phyloP scores from a whole-genome alignment of 345 rosid genomes.

The Pistacia integerrima region DNA sequence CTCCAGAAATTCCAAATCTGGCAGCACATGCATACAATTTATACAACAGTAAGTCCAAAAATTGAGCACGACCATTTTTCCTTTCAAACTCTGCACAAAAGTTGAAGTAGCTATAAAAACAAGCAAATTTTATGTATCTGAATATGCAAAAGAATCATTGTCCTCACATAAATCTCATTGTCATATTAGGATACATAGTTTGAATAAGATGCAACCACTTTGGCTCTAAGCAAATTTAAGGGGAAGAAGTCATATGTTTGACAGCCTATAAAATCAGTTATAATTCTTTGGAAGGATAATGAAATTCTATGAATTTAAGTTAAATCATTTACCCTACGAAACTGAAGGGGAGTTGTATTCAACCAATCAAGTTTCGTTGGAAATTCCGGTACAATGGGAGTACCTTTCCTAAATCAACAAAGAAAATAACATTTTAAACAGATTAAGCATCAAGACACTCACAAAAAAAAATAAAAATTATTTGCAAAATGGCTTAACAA shows the following conservation, averaged over 20 bases:
- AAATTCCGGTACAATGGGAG: slow-evolving; percentile 79
- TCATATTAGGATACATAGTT: neutral
- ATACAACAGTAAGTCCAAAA: too few relatives aligned
- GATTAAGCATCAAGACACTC: slow-evolving; percentile 8
- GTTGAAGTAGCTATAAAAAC: too few relatives aligned
- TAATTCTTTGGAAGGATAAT: neutral
- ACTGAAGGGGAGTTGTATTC: slow-evolving; percentile 65
- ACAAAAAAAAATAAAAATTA: neutral
- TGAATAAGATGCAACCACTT: neutral
- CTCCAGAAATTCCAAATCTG: slow-evolving; percentile 52
- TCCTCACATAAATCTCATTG: too few relatives aligned
- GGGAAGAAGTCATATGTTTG: neutral
- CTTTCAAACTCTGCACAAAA: too few relatives aligned
- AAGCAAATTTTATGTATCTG: neutral
- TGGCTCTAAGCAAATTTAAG: too few relatives aligned
- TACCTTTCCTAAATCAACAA: slow-evolving; percentile 51
- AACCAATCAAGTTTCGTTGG: slow-evolving; percentile 46
- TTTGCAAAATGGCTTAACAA: neutral
- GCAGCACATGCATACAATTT: too few relatives aligned
- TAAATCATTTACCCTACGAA: slow-evolving; percentile 54
- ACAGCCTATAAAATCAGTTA: neutral
- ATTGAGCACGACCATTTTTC: too few relatives aligned
- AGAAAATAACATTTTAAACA: slow-evolving; percentile 12
- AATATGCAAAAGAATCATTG: neutral
- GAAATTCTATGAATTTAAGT: slow-evolving; percentile 1